Evolutionary conservation across 805 yeast species (phyloP).

Genomic region (Ogataea parapolymorpha): DNA sequence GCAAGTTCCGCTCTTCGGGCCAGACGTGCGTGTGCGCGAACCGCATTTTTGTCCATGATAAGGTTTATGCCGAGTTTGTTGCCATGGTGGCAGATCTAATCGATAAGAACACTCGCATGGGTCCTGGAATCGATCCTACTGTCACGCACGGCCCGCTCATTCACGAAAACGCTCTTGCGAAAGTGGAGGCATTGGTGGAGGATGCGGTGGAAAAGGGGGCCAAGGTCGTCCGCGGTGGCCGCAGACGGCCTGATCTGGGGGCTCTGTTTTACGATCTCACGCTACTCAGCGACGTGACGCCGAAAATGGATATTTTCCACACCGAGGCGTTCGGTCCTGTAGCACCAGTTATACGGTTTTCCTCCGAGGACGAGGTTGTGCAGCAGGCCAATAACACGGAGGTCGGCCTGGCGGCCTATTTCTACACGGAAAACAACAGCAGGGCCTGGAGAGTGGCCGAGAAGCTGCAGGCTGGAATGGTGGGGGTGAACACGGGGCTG

Average conservation of each 20-base stretch:
- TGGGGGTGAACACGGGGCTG: slow-evolving; percentile 71
- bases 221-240: slow-evolving; percentile 55
- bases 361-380: slow-evolving; percentile 52
- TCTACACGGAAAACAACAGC: slow-evolving; percentile 51
- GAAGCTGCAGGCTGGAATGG: slow-evolving; percentile 69
- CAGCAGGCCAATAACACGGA: slow-evolving; percentile 54
- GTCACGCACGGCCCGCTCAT: slow-evolving; percentile 75
- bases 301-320: slow-evolving; percentile 50
- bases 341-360: slow-evolving; percentile 61
- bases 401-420: slow-evolving; percentile 74
- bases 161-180: slow-evolving; percentile 52
- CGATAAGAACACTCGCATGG: slow-evolving; percentile 45
- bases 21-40: slow-evolving; percentile 81
- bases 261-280: slow-evolving; percentile 65
- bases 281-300: slow-evolving; percentile 51
- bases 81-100: slow-evolving; percentile 43
- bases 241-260: slow-evolving; percentile 54
- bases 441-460: slow-evolving; percentile 57
- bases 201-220: slow-evolving; percentile 69
- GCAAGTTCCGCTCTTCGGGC: slow-evolving; percentile 72
- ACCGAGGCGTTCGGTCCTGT: slow-evolving; percentile 82
- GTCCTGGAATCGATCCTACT: slow-evolving; percentile 55
- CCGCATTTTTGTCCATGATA: slow-evolving; percentile 59
- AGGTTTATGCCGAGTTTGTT: slow-evolving; percentile 57
- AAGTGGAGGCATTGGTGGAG: slow-evolving; percentile 54